Percentiles rank a stretch among this genome's conserved stretches.
Conservation (phyloP, 495 filamentous ascomycete genomes). For the Annulohypoxylon moriforme region DNA sequence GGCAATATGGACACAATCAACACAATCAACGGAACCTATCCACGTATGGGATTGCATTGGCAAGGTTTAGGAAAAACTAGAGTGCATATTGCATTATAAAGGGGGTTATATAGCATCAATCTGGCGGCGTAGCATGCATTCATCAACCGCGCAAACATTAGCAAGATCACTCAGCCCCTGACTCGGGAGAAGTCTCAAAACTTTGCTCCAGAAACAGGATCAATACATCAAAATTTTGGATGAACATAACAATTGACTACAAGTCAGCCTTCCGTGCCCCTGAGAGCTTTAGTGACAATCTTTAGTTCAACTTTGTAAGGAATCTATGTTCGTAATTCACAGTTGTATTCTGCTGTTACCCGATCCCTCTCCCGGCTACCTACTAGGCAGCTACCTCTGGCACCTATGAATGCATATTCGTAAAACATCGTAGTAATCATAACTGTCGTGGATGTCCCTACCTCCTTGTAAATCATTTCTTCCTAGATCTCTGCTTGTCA, state of each 20-base stretch:
- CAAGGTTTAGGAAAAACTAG: slow-evolving; percentile 27
- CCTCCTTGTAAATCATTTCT: not conserved
- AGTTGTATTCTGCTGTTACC: not conserved
- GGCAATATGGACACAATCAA: slow-evolving; percentile 22
- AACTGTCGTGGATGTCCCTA: not conserved
- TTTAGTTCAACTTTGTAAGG: not conserved
- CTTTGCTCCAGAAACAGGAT: slow-evolving; percentile 2
- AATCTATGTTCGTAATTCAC: slow-evolving; percentile 19
- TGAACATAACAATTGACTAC: not conserved
- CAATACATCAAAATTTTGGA: slow-evolving; percentile 18
- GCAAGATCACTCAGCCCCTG: not conserved
- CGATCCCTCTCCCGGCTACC: not conserved
- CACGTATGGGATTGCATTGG: slow-evolving; percentile 25
- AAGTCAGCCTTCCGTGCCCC: not conserved
- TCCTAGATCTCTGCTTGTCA: not conserved
- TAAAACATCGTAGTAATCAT: not conserved
- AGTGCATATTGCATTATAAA: slow-evolving; percentile 29
- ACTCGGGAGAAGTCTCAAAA: not conserved
- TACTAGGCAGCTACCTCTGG: not conserved
- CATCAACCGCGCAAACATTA: slow-evolving; percentile 13
- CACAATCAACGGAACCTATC: slow-evolving; percentile 20
- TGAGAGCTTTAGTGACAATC: not conserved
- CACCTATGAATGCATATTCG: not conserved
- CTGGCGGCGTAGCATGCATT: slow-evolving; percentile 32
- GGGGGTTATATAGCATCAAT: slow-evolving; percentile 35